Conservation (phyloP, 495 filamentous ascomycete species). For the Cercophora newfieldiana region DNA sequence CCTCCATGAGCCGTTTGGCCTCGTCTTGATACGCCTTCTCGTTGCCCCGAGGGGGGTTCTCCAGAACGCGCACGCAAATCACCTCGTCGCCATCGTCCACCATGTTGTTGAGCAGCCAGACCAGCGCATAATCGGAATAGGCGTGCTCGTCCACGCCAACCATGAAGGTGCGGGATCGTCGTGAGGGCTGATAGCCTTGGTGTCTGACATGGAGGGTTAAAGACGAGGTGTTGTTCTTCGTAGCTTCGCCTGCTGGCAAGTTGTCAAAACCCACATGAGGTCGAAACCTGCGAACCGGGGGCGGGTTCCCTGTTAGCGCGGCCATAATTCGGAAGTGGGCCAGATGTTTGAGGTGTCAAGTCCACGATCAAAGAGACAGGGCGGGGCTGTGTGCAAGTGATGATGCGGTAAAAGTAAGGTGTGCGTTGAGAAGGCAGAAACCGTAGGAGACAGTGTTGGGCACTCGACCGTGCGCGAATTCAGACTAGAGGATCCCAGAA, state of each 20-base stretch:
- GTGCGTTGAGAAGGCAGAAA: neutral
- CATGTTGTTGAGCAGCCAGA: conserved; percentile 92
- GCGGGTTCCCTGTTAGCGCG: conserved; percentile 40
- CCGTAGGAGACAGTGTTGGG: neutral
- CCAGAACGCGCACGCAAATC: conserved; percentile 87
- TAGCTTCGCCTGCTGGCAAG: conserved; percentile 64
- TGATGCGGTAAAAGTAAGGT: neutral
- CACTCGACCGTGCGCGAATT: conserved; percentile 14
- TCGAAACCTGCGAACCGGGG: conserved; percentile 52
- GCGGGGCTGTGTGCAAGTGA: neutral
- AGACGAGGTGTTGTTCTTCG: conserved; percentile 77
- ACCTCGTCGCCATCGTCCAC: conserved; percentile 98
- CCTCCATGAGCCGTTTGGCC: conserved; percentile 70
- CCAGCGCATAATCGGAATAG: conserved; percentile 92
- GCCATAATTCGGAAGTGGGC: conserved; percentile 38
- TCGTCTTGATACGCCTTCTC: conserved; percentile 81
- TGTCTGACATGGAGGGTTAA: conserved; percentile 88
- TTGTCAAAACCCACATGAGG: conserved; percentile 89
- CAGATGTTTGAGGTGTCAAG: neutral
- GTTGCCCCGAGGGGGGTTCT: conserved; percentile 74
- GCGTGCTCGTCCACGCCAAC: conserved; percentile 93
- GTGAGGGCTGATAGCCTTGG: conserved; percentile 80
- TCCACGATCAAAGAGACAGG: neutral
- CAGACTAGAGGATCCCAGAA: neutral
- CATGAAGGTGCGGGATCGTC: conserved; percentile 86